Evolutionary conservation across 768 basidiomycete species (phyloP), one percentile per base, ranked within the genome.

Genomic region (Tricholoma bakamatsutake): DNA sequence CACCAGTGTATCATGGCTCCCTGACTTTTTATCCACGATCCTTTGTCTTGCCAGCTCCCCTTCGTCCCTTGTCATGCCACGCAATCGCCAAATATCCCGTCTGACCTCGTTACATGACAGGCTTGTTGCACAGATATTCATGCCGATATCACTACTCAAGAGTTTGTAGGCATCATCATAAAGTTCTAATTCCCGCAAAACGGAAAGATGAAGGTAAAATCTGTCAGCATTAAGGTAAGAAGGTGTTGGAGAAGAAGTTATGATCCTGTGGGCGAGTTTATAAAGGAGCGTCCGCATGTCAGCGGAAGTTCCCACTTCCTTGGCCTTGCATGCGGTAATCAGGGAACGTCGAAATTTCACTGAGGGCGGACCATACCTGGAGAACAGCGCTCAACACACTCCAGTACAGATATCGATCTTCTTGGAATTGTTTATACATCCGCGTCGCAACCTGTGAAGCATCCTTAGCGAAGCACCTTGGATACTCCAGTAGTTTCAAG

Each of bases 341-440:
- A 18, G 31, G 33, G 33, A 33, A 33, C 17, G 50, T 40, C 18
- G 43, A 1, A 40, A 5, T 24, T 3, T 18, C 10, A 28, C 50
- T 45, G 49, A 21, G 40, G 57, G 17, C 39, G 17, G 21, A 40
- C 58, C 56, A 47, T 28, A 87, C 89, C 80, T 94, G 92, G 15
- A 93, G 81, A 48, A 91, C 76, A 10, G 88, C 83, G 57, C 88
- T 82, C 64, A 89, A 88, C 34, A 88, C 80, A 59, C 80, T 85
- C 92, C 92, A 94, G 65, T 87, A 93, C 37, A 92, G 68, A 65
- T 88, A 92, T 40, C 87, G 79, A 53, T 89, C 87, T 33, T 88
- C 84, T 56, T 87, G 87, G 66, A 93, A 93, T 61, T 87, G 84
- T 65, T 90, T 93, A 74, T 85, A 79, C 82, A 93, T 83, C 64